Evolutionary conservation across 768 basidiomycete genomes (phyloP), one percentile per base, ranked within the genome.

Genomic region (Favolaschia claudopus): DNA sequence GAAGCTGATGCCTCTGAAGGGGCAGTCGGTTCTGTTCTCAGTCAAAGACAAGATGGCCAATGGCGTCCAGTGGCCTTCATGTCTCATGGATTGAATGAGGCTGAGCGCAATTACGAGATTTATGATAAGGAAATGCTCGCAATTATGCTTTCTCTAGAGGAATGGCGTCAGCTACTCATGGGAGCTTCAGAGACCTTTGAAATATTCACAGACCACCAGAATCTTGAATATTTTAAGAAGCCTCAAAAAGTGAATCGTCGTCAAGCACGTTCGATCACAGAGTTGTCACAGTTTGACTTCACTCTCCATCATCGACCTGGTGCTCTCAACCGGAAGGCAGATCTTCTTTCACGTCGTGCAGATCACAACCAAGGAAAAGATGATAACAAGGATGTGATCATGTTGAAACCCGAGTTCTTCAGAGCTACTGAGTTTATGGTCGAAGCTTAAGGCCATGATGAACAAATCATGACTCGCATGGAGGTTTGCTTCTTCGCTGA

Each of bases 281-380:
- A n/a, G n/a, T n/a, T n/a, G n/a, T n/a, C n/a, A n/a, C n/a, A n/a
- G n/a, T n/a, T n/a, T n/a, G n/a, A n/a, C n/a, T n/a, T n/a, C n/a
- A n/a, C n/a, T n/a, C n/a, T n/a, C n/a, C n/a, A n/a, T n/a, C n/a
- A n/a, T n/a, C n/a, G n/a, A n/a, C n/a, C n/a, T n/a, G n/a, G n/a
- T n/a, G n/a, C n/a, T n/a, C n/a, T n/a, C 19, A 43, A 43, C 40
- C 40, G 19, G 13, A 59, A 59, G 20, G 37, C 57, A 1, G 48
- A 59, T 20, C 25, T 37, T 15, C 62, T 54, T 38, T 60, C 49
- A 28, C 39, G 33, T 29, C 31, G 50, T 37, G 53, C 58, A 46
- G 58, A 55, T 27, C 58, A 60, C 47, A 39, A 60, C 38, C 54
- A 55, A 44, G 58, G 58, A 31, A 51, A 44, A 27, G 40, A 60